These are phyloP conservation scores for Apiospora aurea DNA, from an alignment of 2,329 filamentous ascomycete genomes.

Conservation along the genomic window DNA sequence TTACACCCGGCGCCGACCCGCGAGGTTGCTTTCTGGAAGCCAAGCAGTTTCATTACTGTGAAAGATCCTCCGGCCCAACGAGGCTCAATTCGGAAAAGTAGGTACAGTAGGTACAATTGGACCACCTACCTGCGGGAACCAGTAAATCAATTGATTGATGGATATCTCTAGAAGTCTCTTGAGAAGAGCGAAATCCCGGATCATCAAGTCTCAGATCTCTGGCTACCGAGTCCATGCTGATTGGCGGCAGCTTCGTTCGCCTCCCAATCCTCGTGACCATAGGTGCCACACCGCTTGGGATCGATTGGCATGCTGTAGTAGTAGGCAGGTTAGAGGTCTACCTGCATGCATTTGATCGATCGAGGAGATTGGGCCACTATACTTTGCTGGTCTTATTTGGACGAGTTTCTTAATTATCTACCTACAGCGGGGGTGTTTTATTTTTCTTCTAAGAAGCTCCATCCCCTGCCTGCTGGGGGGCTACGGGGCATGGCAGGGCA, in stretches of 20 bases:
- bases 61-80: neutral
- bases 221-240: neutral
- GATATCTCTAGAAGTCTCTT: slow-evolving; percentile 14
- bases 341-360: neutral
- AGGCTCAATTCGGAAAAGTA: neutral
- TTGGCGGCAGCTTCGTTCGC: neutral
- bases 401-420: neutral
- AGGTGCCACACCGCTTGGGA: slow-evolving; percentile 13
- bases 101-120: neutral
- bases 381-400: neutral
- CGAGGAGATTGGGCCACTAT: slow-evolving; percentile 13
- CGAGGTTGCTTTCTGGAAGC: neutral
- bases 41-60: slow-evolving; percentile 20
- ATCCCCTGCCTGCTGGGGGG: slow-evolving; percentile 1
- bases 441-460: slow-evolving; percentile 4
- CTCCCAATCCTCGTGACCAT: slow-evolving; percentile 15
- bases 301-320: neutral
- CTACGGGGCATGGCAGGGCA: neutral
- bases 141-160: neutral
- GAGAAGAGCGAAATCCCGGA: slow-evolving; percentile 2
- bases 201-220: slow-evolving; percentile 12
- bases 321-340: neutral
- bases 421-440: slow-evolving; percentile 1
- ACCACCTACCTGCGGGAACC: neutral
- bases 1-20: neutral